Conservation (phyloP, 2,329 filamentous ascomycete genomes). For the Daldinia sp. region DNA sequence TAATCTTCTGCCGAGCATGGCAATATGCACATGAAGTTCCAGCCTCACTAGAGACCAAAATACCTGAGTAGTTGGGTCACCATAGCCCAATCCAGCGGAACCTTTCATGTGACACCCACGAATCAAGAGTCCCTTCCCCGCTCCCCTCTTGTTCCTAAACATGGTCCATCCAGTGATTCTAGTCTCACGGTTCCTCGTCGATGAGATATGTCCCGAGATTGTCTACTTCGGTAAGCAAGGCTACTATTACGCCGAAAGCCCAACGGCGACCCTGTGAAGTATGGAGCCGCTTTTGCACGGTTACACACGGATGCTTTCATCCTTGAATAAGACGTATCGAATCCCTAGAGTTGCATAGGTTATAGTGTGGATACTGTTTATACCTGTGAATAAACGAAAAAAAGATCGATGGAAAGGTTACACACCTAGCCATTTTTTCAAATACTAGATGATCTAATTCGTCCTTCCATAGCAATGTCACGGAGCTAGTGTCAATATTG, state of each 20-base stretch:
- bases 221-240: conserved; percentile 37
- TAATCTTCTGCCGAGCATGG: conserved; percentile 26
- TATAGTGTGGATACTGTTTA: conserved; percentile 12
- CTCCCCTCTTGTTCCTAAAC: conserved; percentile 36
- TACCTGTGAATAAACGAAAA: conserved; percentile 11
- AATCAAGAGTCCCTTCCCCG: conserved; percentile 30
- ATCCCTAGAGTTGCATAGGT: conserved; percentile 15
- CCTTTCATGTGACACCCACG: conserved; percentile 31
- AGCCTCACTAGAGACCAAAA: conserved; percentile 30
- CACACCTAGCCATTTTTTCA: conserved; percentile 25
- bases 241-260: conserved; percentile 37
- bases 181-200: conserved; percentile 28
- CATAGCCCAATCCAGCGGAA: conserved; percentile 39
- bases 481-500: conserved; percentile 30
- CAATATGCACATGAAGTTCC: conserved; percentile 16
- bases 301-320: conserved; percentile 34
- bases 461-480: conserved; percentile 21
- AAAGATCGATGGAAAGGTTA: conserved; percentile 23
- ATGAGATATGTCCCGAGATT: conserved; percentile 38
- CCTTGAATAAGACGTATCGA: conserved; percentile 20
- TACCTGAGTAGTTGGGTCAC: conserved; percentile 27
- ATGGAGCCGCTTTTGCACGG: conserved; percentile 30
- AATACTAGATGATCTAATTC: conserved; percentile 26
- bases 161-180: conserved; percentile 25
- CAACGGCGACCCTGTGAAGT: conserved; percentile 22